Conservation (phyloP, 2,329 filamentous ascomycete species). For the Alternaria sp. region DNA sequence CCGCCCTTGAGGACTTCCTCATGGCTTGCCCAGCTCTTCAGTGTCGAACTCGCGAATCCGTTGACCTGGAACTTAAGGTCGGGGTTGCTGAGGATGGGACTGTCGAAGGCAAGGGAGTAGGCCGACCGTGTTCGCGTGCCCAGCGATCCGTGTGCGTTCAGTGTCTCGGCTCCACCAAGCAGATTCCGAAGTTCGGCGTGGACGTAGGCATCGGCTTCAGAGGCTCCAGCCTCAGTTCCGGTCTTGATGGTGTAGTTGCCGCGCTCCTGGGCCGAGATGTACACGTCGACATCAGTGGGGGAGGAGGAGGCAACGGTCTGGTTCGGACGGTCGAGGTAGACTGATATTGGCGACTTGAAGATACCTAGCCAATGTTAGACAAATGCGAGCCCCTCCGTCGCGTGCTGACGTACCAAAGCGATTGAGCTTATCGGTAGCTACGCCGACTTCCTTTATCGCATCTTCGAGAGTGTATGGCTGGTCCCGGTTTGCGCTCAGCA, state of each 20-base stretch:
- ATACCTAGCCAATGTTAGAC: conserved; percentile 67
- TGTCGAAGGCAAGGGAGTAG: conserved; percentile 85
- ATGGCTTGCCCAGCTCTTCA: conserved; percentile 93
- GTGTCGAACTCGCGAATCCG: conserved; percentile 79
- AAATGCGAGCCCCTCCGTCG: background rate
- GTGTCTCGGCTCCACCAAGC: conserved; percentile 89
- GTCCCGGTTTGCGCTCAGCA: conserved; percentile 72
- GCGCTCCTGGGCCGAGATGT: conserved; percentile 78
- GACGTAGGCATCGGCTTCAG: conserved; percentile 91
- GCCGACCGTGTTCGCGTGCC: conserved; percentile 91
- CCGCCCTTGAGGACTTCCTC: conserved; percentile 86
- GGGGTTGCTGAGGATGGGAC: conserved; percentile 83
- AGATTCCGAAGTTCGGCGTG: conserved; percentile 89
- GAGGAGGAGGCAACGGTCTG: conserved; percentile 71
- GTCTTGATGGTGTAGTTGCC: conserved; percentile 88
- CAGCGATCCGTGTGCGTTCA: conserved; percentile 84
- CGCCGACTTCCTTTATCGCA: conserved; percentile 72
- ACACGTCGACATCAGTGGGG: conserved; percentile 80
- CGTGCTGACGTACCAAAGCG: conserved; percentile 69
- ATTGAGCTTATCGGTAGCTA: conserved; percentile 75
- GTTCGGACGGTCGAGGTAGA: conserved; percentile 80
- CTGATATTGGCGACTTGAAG: conserved; percentile 80
- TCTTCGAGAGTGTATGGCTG: conserved; percentile 79
- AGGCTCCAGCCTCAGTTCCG: conserved; percentile 91
- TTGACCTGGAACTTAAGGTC: conserved; percentile 81